Percentiles rank a stretch among this genome's conserved stretches.
phyloP scores from a whole-genome alignment of 2,329 filamentous ascomycete species.

The Arthrobotrys sinensis region DNA sequence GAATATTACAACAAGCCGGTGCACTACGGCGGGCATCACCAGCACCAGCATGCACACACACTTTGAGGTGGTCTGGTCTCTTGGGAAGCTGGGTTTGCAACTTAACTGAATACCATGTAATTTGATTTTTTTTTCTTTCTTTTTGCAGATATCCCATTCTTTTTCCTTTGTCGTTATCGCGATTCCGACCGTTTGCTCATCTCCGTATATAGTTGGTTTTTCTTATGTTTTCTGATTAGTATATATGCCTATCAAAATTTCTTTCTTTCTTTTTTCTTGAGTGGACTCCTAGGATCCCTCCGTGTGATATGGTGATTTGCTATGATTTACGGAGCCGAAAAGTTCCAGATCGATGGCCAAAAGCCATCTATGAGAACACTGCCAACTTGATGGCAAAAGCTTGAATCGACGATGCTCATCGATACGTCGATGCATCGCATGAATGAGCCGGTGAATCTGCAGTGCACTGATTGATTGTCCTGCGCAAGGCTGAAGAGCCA shows the following conservation, averaged over 20 bases:
- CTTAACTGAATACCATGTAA: conserved; percentile 11
- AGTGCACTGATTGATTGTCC: conserved; percentile 10
- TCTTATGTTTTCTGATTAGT: conserved; percentile 13
- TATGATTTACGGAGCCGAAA: conserved; percentile 10
- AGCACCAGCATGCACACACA: conserved; percentile 1
- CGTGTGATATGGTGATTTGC: conserved; percentile 12
- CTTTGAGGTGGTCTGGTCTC: conserved; percentile 9
- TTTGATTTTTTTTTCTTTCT: conserved; percentile 12
- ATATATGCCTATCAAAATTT: conserved; percentile 3
- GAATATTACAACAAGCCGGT: conserved; percentile 1
- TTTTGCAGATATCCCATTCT: conserved; percentile 9
- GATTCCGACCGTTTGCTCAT: conserved; percentile 9
- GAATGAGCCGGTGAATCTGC: conserved; percentile 11
- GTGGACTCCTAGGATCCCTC: conserved; percentile 3
- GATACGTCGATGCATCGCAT: conserved; percentile 11
- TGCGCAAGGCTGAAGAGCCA: conserved; percentile 8
- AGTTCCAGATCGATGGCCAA: conserved; percentile 7
- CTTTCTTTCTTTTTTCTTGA: conserved; percentile 1
- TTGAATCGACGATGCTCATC: conserved; percentile 7
- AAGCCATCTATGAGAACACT: conserved; percentile 12
- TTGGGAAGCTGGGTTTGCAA: conserved; percentile 9
- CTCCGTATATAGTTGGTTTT: conserved; percentile 8
- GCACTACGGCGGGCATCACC: conserved; percentile 2
- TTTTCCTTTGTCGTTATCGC: conserved; percentile 8
- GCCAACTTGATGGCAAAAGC: conserved; percentile 11